Percentiles rank a stretch among this genome's conserved stretches.
These are phyloP conservation scores for Saturnispora kantuleensis DNA, from an alignment of 805 yeast species.

Conservation along the genomic window DNA sequence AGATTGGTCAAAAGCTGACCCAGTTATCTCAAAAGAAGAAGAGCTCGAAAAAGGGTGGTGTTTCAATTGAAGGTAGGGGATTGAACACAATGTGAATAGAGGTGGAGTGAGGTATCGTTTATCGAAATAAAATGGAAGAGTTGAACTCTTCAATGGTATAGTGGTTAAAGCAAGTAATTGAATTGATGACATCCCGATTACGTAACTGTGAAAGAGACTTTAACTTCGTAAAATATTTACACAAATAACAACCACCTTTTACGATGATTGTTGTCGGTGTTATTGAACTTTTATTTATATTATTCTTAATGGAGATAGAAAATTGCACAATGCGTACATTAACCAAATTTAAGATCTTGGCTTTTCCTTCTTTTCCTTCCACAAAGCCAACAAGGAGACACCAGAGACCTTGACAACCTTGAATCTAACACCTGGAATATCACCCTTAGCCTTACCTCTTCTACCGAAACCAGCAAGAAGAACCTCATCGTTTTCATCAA, in stretches of 20 bases:
- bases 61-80: slow-evolving; percentile 69
- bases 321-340: slow-evolving; percentile 9
- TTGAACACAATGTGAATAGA: slow-evolving; percentile 13
- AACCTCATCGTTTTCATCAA: slow-evolving; percentile 99
- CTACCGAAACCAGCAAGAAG: slow-evolving; percentile 99
- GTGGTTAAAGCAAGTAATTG: too few relatives aligned
- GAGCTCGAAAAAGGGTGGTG: slow-evolving; percentile 55
- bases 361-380: slow-evolving; percentile 99
- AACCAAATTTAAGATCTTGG: slow-evolving; percentile 78
- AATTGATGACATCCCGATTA: too few relatives aligned
- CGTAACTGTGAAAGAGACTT: too few relatives aligned
- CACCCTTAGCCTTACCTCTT: slow-evolving; percentile 99
- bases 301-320: slow-evolving; percentile 2
- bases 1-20: slow-evolving; percentile 53
- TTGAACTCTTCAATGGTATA: too few relatives aligned
- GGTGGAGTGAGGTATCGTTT: too few relatives aligned
- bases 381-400: slow-evolving; percentile 98
- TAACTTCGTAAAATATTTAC: not conserved
- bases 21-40: slow-evolving; percentile 39
- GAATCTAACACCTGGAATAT: slow-evolving; percentile 99
- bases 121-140: too few relatives aligned
- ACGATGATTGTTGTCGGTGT: not conserved
- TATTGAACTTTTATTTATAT: slow-evolving; percentile 3
- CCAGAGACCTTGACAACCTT: slow-evolving; percentile 99
- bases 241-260: not conserved